A percentile compares a stretch with the other conserved stretches of the same genome.
These are phyloP conservation scores for Aspergillus bridgeri DNA, from an alignment of 495 filamentous ascomycete species.

Conservation along the genomic window DNA sequence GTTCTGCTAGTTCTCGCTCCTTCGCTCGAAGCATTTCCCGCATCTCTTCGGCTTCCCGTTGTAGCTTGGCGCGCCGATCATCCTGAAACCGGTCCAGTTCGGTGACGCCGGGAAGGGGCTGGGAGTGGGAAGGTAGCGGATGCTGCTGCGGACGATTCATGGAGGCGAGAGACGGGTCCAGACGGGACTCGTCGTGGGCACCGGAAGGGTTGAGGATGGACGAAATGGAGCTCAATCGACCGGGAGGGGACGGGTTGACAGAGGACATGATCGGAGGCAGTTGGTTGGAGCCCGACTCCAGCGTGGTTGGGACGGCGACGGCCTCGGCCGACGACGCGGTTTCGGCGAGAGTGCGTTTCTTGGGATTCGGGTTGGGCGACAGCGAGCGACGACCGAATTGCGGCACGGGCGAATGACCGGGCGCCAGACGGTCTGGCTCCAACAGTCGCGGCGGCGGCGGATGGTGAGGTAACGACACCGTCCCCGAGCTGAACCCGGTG, in stretches of 20 bases:
- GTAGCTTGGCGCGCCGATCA: conserved; percentile 62
- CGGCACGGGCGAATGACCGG: conserved; percentile 28
- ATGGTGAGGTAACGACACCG: conserved; percentile 39
- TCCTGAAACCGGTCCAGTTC: conserved; percentile 54
- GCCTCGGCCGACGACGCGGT: conserved; percentile 27
- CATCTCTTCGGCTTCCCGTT: conserved; percentile 74
- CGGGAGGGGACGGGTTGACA: conserved; percentile 38
- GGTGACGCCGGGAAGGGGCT: conserved; percentile 37
- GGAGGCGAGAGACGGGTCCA: conserved; percentile 46
- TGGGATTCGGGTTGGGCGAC: conserved; percentile 40
- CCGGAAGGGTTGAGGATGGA: conserved; percentile 66
- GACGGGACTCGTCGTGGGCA: conserved; percentile 40
- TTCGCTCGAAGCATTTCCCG: conserved; percentile 69
- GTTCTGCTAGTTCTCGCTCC: conserved; percentile 72
- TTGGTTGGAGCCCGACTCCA: conserved; percentile 43
- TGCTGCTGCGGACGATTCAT: conserved; percentile 29
- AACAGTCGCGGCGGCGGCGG: conserved; percentile 40
- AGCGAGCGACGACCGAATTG: conserved; percentile 40
- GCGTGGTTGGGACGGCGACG: conserved; percentile 25
- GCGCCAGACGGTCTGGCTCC: conserved; percentile 33
- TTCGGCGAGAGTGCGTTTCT: conserved; percentile 45
- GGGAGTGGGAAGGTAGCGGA: conserved; percentile 24
- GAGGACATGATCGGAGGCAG: conserved; percentile 45
- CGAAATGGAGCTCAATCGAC: conserved; percentile 71
- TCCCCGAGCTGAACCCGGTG: conserved; percentile 41